These are phyloP conservation scores for Kuraishia piskuri DNA, from an alignment of 805 yeast species.

Conservation along the genomic window DNA sequence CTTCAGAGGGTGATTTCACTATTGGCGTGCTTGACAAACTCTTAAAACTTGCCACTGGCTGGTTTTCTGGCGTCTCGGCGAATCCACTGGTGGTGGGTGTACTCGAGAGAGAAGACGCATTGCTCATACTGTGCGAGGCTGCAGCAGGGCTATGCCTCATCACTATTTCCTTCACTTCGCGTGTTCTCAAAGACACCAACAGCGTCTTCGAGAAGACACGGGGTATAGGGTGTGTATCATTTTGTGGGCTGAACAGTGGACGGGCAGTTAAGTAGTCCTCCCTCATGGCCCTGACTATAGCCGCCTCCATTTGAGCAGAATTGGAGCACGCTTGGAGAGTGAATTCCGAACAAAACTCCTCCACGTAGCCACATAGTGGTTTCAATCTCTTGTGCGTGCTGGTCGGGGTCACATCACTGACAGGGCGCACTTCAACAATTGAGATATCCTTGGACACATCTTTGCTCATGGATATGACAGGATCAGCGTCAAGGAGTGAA, in stretches of 20 bases:
- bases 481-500: conserved; percentile 1
- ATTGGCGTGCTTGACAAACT: background rate
- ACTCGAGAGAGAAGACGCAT: background rate
- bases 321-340: conserved; percentile 42
- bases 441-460: conserved; percentile 9
- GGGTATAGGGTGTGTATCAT: background rate
- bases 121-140: background rate
- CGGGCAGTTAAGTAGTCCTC: conserved; percentile 35
- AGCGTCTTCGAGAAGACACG: conserved; percentile 23
- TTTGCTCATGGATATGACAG: conserved; percentile 4
- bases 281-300: conserved; percentile 35
- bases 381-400: conserved; percentile 1
- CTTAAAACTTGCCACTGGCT: background rate
- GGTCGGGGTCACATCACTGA: background rate
- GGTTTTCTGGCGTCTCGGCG: background rate
- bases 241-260: conserved; percentile 11
- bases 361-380: conserved; percentile 26
- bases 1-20: background rate
- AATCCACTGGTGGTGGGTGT: background rate
- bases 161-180: conserved; percentile 36
- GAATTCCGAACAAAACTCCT: conserved; percentile 45
- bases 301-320: conserved; percentile 33
- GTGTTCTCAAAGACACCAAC: conserved; percentile 32
- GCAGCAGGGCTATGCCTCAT: conserved; percentile 13
- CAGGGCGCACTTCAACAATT: conserved; percentile 6